phyloP scores from a whole-genome alignment of 129 eudicot genomes.

The Flaveria sonorensis region DNA sequence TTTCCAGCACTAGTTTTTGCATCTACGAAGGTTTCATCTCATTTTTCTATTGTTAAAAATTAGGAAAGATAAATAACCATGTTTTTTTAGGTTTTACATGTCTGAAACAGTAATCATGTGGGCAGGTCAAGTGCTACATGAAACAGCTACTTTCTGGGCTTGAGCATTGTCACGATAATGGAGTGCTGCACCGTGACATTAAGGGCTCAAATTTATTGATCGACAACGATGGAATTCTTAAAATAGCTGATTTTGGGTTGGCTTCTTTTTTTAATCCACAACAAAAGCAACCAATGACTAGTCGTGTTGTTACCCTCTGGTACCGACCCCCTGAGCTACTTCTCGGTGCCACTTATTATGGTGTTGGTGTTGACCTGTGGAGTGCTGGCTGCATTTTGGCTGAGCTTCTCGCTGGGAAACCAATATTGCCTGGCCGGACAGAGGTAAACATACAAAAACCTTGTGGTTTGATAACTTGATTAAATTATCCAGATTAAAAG shows the following conservation, averaged over 20 bases:
- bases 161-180: slow-evolving; percentile 60
- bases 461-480: neutral
- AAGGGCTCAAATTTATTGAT: slow-evolving; percentile 59
- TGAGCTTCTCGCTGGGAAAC: slow-evolving; percentile 46
- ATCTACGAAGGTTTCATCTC: neutral
- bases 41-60: neutral
- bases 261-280: slow-evolving; percentile 53
- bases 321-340: slow-evolving; percentile 48
- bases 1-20: neutral
- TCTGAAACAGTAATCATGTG: slow-evolving; percentile 25
- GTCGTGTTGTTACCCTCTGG: slow-evolving; percentile 55
- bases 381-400: slow-evolving; percentile 55
- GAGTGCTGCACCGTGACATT: slow-evolving; percentile 63
- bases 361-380: slow-evolving; percentile 45
- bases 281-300: slow-evolving; percentile 53
- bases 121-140: slow-evolving; percentile 61
- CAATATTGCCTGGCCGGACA: slow-evolving; percentile 44
- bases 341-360: slow-evolving; percentile 43
- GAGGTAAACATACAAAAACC: slow-evolving; percentile 27
- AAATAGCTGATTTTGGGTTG: slow-evolving; percentile 63
- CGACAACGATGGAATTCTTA: slow-evolving; percentile 46
- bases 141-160: slow-evolving; percentile 61
- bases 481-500: neutral
- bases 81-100: neutral
- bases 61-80: neutral